Evolutionary conservation across 2,329 filamentous ascomycete species (phyloP), one percentile per base, ranked within the genome.

Genomic region (Waltergamsia citrina): DNA sequence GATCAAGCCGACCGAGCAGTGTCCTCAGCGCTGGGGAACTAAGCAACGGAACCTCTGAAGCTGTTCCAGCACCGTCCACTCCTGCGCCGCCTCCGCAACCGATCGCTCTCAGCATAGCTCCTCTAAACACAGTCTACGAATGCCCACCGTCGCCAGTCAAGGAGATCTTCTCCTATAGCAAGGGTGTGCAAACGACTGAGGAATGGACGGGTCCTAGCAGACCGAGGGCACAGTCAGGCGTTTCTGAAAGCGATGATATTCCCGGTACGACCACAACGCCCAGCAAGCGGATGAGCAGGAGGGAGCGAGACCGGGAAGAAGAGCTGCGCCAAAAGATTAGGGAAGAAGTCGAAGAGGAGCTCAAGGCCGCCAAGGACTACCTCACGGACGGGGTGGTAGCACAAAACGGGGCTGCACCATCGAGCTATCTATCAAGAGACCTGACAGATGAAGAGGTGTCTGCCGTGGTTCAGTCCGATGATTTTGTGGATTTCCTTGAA

Each of bases 161-260:
- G 43, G 92, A 98, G 57, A 69, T 94, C 39, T 87, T 94, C 51
- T 94, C 87, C 34, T 98, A 98, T 67, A 96, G 85, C 69, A 96
- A 95, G 63, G 88, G 80, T 36, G 87, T 96, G 16, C 93, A 98
- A 59, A 95, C 92, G 12, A 77, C 81, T 16, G 82, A 86, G 48
- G 77, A 81, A 41, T 84, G 84, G 76, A 65, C 69, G 14, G 64
- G 67, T 37, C 62, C 71, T 19, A 62, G 68, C 22, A 65, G 69
- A 21, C 60, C 69, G 1, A 51, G 58, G 40, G 50, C 56, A 11
- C 52, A 57, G 19, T 61, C 58, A 12, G 44, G 52, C 10, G 38
- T 51, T 14, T 78, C 78, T 12, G 81, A 87, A 20, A 67, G 69
- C 20, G 81, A 82, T 16, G 74, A 76, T 25, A 52, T 61, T 8